These are phyloP conservation scores for Emergomyces pasteurianus DNA, from an alignment of 2,329 filamentous ascomycete genomes.

Conservation along the genomic window DNA sequence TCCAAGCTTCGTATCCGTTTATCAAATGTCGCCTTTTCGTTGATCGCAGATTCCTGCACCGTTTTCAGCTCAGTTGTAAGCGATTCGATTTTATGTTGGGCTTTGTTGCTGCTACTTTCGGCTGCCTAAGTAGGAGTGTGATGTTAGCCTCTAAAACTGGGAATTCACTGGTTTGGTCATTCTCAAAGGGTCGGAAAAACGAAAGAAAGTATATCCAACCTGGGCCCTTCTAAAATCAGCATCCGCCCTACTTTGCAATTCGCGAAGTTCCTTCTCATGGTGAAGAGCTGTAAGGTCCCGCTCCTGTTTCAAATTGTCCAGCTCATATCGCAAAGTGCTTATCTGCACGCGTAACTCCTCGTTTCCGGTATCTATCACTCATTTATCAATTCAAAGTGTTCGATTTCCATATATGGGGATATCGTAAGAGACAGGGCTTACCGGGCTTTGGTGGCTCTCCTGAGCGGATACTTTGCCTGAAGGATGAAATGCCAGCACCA, in stretches of 20 bases:
- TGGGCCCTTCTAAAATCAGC: conserved; percentile 64
- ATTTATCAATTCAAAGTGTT: not conserved
- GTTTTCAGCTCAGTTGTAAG: conserved; percentile 45
- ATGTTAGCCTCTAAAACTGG: not conserved
- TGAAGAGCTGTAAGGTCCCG: conserved; percentile 66
- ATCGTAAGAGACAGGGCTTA: conserved; percentile 13
- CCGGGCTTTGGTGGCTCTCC: conserved; percentile 26
- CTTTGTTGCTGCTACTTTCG: conserved; percentile 40
- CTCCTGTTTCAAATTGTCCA: conserved; percentile 79
- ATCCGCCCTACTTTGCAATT: conserved; percentile 68
- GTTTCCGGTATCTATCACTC: conserved; percentile 33
- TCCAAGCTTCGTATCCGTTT: conserved; percentile 44
- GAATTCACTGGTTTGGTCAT: not conserved
- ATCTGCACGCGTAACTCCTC: conserved; percentile 85
- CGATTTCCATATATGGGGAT: not conserved
- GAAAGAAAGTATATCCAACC: conserved; percentile 20
- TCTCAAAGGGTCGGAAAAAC: not conserved
- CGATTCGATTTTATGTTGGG: conserved; percentile 43
- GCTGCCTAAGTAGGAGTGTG: conserved; percentile 28
- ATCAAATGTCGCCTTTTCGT: conserved; percentile 45
- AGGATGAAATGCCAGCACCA: conserved; percentile 19
- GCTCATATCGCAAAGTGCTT: conserved; percentile 74
- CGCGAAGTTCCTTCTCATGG: conserved; percentile 72
- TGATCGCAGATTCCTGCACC: conserved; percentile 40
- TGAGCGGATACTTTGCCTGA: conserved; percentile 27